phyloP scores from a whole-genome alignment of 257 asterid species.

The Marsdenia floribunda region DNA sequence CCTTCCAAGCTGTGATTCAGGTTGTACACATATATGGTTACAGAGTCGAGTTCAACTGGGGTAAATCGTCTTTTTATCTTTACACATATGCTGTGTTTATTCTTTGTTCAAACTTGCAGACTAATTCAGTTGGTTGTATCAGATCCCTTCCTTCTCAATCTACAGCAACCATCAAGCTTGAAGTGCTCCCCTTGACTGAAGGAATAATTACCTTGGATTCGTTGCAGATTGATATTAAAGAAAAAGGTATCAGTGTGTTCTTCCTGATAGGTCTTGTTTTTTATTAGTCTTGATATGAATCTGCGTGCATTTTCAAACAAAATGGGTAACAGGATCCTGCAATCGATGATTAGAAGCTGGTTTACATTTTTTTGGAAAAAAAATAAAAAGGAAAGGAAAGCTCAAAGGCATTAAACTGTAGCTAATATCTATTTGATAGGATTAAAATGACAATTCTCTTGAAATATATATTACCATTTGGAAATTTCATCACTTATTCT shows the following conservation, averaged over 20 bases:
- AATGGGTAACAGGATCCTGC: slow-evolving; percentile 1
- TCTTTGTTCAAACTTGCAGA: slow-evolving; percentile 2
- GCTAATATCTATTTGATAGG: neutral
- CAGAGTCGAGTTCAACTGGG: slow-evolving; percentile 98
- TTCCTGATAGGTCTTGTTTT: slow-evolving; percentile 11
- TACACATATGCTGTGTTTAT: slow-evolving; percentile 7
- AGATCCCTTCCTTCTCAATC: slow-evolving; percentile 90
- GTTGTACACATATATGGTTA: slow-evolving; percentile 96
- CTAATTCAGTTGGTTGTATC: slow-evolving; percentile 16
- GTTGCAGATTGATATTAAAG: slow-evolving; percentile 74
- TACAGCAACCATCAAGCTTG: slow-evolving; percentile 89
- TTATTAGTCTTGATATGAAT: neutral
- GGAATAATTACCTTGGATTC: slow-evolving; percentile 97
- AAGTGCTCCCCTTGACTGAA: slow-evolving; percentile 94
- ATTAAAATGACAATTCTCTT: neutral
- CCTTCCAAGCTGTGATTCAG: slow-evolving; percentile 63
- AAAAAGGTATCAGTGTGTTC: slow-evolving; percentile 54
- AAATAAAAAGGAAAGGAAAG: neutral
- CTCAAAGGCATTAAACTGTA: neutral
- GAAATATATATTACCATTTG: neutral
- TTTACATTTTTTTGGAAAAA: neutral
- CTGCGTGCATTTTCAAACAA: neutral
- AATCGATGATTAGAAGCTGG: neutral
- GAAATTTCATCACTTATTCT: neutral
- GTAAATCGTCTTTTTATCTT: slow-evolving; percentile 33